Conservation (phyloP, 2,329 filamentous ascomycete species). For the Paecilomyces sp. region DNA sequence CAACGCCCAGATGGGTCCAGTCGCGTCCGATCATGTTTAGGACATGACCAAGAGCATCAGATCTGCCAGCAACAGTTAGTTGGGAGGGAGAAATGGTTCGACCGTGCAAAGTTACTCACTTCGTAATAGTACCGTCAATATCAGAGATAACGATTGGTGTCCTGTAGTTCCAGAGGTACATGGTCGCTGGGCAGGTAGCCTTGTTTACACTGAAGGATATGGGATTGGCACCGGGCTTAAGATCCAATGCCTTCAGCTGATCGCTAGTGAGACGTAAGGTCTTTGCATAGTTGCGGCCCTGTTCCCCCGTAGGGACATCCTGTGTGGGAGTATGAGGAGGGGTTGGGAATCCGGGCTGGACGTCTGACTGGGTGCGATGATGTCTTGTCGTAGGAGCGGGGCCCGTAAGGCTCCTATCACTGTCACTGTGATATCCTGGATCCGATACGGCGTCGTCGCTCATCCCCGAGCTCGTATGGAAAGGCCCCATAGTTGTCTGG, state of each 20-base stretch:
- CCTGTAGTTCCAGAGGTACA: slow-evolving; percentile 90
- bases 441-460: slow-evolving; percentile 81
- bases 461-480: slow-evolving; percentile 45
- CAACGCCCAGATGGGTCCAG: slow-evolving; percentile 95
- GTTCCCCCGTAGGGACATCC: slow-evolving; percentile 50
- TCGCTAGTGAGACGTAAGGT: slow-evolving; percentile 91
- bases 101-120: slow-evolving; percentile 39
- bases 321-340: slow-evolving; percentile 48
- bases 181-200: slow-evolving; percentile 82
- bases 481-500: slow-evolving; percentile 45
- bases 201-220: slow-evolving; percentile 97
- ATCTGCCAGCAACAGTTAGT: slow-evolving; percentile 36
- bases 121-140: slow-evolving; percentile 98
- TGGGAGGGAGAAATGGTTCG: background rate
- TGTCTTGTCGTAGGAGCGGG: slow-evolving; percentile 48
- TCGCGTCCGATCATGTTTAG: slow-evolving; percentile 94
- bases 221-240: slow-evolving; percentile 79
- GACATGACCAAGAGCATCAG: slow-evolving; percentile 87
- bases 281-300: slow-evolving; percentile 88
- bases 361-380: slow-evolving; percentile 56
- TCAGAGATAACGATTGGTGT: slow-evolving; percentile 95
- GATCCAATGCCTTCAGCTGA: slow-evolving; percentile 76
- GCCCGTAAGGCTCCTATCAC: slow-evolving; percentile 60
- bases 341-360: slow-evolving; percentile 60
- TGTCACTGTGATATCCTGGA: slow-evolving; percentile 91